Evolutionary conservation across 2,329 filamentous ascomycete genomes (phyloP), one percentile per base, ranked within the genome.

Genomic region (Colletotrichum agaves): DNA sequence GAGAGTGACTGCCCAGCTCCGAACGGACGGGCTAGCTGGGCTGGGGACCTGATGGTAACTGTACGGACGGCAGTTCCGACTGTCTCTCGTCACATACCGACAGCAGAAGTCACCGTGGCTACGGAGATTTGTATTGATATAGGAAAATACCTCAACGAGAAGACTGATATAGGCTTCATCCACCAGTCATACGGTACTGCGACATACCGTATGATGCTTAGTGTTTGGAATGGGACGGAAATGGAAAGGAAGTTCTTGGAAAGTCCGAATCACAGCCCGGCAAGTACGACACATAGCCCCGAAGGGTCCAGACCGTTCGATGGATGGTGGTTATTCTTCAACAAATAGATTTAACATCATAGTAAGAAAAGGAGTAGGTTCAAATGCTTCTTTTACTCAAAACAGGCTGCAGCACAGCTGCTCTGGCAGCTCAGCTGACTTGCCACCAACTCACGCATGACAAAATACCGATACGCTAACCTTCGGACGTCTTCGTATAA

Each of bases 351-450:
- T 27, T 27, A 6, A 27, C 6, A 7, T 27, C 27, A 2, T 11
- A 8, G 8, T 2, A 23, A 1, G 27, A 47, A 0, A 5, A 3
- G 3, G 5, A 5, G 17, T 60, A 23, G 10, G 21, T 35, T 37
- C 13, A 50, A 39, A 50, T 33, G 44, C 44, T 31, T 58, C 15
- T 31, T 41, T 12, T 60, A 57, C 19, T 39, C 10, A 60, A 60
- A 43, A 55, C 3, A 43, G 8, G 23, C 31, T 58, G 52, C 65
- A 68, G 61, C 65, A 33, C 65, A 60, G 65, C 64, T 67, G 64
- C 64, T 58, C 37, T 31, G 46, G 64, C 64, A 67, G 60, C 64
- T 63, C 64, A 67, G 60, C 61, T 65, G 47, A 47, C 61, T 39
- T 50, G 56, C 41, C 21, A 19, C n/a, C 35, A 13, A 35, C 21